Percentiles rank a stretch among this genome's conserved stretches.
Conservation (phyloP, 306 rosid genomes). For the Trifolium dubium region DNA sequence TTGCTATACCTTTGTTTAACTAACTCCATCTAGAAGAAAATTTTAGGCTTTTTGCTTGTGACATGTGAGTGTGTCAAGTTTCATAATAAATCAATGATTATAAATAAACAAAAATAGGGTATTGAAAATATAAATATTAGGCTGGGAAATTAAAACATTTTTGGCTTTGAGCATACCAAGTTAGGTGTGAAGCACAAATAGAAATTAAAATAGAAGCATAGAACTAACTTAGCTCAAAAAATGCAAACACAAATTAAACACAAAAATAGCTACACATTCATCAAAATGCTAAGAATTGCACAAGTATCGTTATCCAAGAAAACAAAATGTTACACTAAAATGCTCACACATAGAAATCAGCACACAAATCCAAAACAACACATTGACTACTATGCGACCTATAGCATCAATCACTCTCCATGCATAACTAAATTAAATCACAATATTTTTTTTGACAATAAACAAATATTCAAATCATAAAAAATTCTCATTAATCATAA, state of each 20-base stretch:
- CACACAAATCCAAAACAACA: conserved; percentile 34
- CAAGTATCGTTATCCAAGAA: conserved; percentile 10
- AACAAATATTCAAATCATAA: conserved; percentile 12
- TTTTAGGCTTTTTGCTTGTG: not conserved
- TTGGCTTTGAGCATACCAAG: not conserved
- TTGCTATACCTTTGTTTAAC: conserved; percentile 17
- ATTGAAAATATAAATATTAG: not conserved
- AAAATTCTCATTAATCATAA: conserved; percentile 45
- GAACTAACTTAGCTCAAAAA: conserved; percentile 10
- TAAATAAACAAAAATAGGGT: not conserved
- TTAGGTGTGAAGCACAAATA: conserved; percentile 3
- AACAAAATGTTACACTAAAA: conserved; percentile 4
- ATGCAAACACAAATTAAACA: conserved; percentile 22
- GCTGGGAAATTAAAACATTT: not conserved
- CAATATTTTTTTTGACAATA: not conserved
- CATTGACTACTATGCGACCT: not conserved
- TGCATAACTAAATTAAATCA: conserved; percentile 17
- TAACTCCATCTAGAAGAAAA: conserved; percentile 2
- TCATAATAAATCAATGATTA: not conserved
- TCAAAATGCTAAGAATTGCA: conserved; percentile 30
- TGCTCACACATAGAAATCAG: conserved; percentile 19
- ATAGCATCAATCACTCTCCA: conserved; percentile 22
- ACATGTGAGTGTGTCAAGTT: conserved; percentile 7
- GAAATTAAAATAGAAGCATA: not conserved
- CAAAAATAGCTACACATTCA: conserved; percentile 5